phyloP scores from a whole-genome alignment of 805 yeast genomes.

The Candida dendrica region DNA sequence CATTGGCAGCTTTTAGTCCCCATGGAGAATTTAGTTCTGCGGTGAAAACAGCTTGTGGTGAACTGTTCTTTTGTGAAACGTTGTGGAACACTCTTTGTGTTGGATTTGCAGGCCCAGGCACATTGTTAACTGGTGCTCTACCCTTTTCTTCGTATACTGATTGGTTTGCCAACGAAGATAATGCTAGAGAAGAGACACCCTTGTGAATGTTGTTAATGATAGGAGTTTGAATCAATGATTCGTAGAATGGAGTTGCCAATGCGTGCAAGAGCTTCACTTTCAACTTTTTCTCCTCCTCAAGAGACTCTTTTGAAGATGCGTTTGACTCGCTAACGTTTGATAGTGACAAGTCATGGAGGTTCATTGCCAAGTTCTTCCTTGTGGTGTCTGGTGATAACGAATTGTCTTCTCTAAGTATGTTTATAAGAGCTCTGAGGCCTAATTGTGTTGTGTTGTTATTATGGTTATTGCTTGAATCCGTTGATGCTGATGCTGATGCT shows the following conservation, averaged over 20 bases:
- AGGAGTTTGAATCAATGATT: conserved; percentile 19
- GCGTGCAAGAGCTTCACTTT: conserved; percentile 48
- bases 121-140: no score
- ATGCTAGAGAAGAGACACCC: conserved; percentile 24
- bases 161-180: conserved; percentile 18
- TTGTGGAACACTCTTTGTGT: conserved; percentile 48
- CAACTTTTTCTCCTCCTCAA: conserved; percentile 12
- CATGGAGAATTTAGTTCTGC: conserved; percentile 71
- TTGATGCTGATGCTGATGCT: conserved; percentile 3
- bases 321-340: conserved; percentile 23
- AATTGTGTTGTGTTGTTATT: conserved; percentile 2
- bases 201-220: conserved; percentile 13
- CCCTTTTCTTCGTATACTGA: conserved; percentile 6
- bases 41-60: conserved; percentile 82
- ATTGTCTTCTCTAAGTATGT: conserved; percentile 33
- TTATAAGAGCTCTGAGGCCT: conserved; percentile 39
- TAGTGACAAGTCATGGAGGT: conserved; percentile 51
- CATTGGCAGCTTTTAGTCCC: conserved; percentile 79
- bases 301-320: not conserved
- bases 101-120: conserved; percentile 12
- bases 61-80: conserved; percentile 61
- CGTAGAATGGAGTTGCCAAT: conserved; percentile 56
- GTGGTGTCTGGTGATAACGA: conserved; percentile 19
- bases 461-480: conserved; percentile 3
- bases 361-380: conserved; percentile 35